Evolutionary conservation across 257 asterid species (phyloP).

Genomic region (Ehretia macrophylla): DNA sequence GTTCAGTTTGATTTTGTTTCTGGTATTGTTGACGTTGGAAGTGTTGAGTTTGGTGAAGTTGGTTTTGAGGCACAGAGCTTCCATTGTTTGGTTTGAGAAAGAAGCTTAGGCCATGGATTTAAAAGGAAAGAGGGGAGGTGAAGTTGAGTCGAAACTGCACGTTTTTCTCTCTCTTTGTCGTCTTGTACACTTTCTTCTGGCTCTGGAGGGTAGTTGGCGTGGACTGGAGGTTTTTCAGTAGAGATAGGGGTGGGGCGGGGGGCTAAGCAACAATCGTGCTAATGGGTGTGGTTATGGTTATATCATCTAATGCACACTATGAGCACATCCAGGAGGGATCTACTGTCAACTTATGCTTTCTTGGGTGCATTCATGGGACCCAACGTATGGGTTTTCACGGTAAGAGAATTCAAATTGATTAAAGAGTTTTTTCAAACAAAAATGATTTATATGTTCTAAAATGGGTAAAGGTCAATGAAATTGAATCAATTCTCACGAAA

Average conservation of each 20-base stretch:
- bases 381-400: too few relatives aligned
- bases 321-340: constrained; percentile 18
- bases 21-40: constrained; percentile 23
- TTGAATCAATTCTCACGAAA: too few relatives aligned
- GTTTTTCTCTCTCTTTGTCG: not conserved
- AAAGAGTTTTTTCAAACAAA: too few relatives aligned
- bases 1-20: constrained; percentile 26
- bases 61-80: constrained; percentile 29
- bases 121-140: not conserved
- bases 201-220: not conserved
- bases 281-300: constrained; percentile 28
- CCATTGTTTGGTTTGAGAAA: constrained; percentile 22
- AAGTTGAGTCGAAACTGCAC: not conserved
- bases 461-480: too few relatives aligned
- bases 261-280: constrained; percentile 1
- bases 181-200: too few relatives aligned
- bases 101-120: constrained; percentile 1
- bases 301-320: constrained; percentile 19
- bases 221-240: not conserved
- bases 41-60: constrained; percentile 10
- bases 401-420: too few relatives aligned
- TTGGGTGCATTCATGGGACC: too few relatives aligned
- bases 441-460: too few relatives aligned
- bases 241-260: too few relatives aligned
- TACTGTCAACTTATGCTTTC: too few relatives aligned